phyloP scores from a whole-genome alignment of 805 yeast genomes.

The Saturnispora hagleri region DNA sequence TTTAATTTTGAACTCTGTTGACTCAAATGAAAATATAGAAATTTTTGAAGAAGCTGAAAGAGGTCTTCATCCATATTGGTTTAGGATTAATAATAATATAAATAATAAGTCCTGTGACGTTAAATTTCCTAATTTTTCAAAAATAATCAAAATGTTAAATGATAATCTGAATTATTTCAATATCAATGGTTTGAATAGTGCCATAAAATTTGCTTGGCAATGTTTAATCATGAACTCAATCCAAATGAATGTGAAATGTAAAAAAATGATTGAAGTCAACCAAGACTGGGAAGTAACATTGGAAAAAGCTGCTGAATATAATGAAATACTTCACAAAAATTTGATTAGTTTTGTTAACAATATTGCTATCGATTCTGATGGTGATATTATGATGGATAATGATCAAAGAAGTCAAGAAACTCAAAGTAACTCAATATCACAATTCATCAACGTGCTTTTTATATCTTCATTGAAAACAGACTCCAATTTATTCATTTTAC shows the following conservation, averaged over 20 bases:
- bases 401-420: background rate
- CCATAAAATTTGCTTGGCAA: constrained; percentile 46
- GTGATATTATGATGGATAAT: constrained; percentile 10
- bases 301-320: constrained; percentile 60
- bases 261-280: constrained; percentile 48
- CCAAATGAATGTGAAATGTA: constrained; percentile 33
- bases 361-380: constrained; percentile 12
- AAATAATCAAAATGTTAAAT: constrained; percentile 28
- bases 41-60: constrained; percentile 68
- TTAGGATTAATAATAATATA: constrained; percentile 30
- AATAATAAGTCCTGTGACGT: constrained; percentile 7
- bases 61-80: constrained; percentile 83
- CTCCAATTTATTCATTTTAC: constrained; percentile 9
- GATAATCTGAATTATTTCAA: constrained; percentile 15
- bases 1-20: constrained; percentile 42
- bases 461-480: background rate
- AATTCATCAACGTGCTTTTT: background rate
- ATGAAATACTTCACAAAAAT: constrained; percentile 37
- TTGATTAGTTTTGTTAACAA: constrained; percentile 16
- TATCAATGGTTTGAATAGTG: constrained; percentile 24
- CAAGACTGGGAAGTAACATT: constrained; percentile 66
- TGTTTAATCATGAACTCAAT: constrained; percentile 60
- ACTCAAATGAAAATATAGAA: constrained; percentile 17
- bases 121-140: constrained; percentile 46
- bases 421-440: background rate